Evolutionary conservation across 2,329 filamentous ascomycete genomes (phyloP), one percentile per base, ranked within the genome.

Genomic region (Colletotrichum sp.): DNA sequence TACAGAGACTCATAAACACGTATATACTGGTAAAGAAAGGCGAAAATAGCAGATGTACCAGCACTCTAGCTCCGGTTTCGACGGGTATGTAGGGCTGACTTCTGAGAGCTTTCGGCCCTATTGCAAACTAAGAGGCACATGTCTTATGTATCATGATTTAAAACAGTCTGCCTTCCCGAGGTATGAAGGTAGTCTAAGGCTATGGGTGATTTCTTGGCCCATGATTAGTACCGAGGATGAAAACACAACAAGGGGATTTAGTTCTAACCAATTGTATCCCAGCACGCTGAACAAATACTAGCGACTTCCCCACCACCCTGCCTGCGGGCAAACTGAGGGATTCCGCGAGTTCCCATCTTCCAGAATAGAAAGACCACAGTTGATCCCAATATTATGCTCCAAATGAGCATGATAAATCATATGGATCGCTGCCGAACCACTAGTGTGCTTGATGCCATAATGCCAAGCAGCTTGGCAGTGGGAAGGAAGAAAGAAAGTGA

Each of bases 161-260:
- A 7, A 52, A 52, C 44, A 52, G 44, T 52, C 3, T 13, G n/a
- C 44, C 4, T 0, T 3, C 6, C 6, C 44, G 10, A 21, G 0
- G 6, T 13, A 21, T 52, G 12, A 2, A n/a, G 0, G 10, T 0
- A 52, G n/a, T 21, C 44, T 12, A 13, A 52, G n/a, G 4, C 10
- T 1, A 52, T 13, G n/a, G 3, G 0, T 13, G 6, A 13, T 21
- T 12, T 52, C 12, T 52, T 21, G 16, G n/a, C 0, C 0, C n/a
- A 13, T 52, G n/a, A 52, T n/a, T n/a, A n/a, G n/a, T 52, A 21
- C 44, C 6, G 44, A 1, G n/a, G 10, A 21, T 13, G 0, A 13
- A 12, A 52, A 1, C 10, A 13, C 3, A 52, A 21, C 9, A 52
- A 52, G 9, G 10, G 10, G n/a, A 0, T 52, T 52, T 1, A 52